Evolutionary conservation across 179 eudicot species (phyloP), one percentile per base, ranked within the genome.

Genomic region (Spergularia azorica): DNA sequence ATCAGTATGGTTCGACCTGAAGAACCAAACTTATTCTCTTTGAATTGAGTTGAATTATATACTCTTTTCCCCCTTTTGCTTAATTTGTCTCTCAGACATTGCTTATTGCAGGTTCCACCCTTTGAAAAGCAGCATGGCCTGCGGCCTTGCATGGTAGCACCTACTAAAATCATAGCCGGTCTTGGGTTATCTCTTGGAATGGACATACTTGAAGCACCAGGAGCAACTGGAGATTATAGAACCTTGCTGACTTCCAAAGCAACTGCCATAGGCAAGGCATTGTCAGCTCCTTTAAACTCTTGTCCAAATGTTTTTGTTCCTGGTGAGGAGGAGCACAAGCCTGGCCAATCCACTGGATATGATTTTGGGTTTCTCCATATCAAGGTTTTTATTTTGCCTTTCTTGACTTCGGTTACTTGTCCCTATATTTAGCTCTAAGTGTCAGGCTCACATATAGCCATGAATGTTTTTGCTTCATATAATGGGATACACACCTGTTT

Each of bases 131-230:
- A 84, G 67, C 99, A 95, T 72, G 95, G 90, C 39, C 71, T 95
- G 38, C 79, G 87, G 85, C 98, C 99, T 43, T 95, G 99, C 88
- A 95, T 95, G 99, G 99, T 93, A 66, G 99, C 99, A 52, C 98
- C 99, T 16, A 95, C 99, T 50, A 95, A 95, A 79, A 95, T 95
- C 79, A 90, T 95, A 72, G 98, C 99, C 73, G 98, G 99, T 56
- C 89, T 95, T 66, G 99, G 99, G 69, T 75, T 95, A 78, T 95
- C 99, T 20, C 97, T 95, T 2, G 99, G 98, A 52, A 89, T 95
- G 62, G 99, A 93, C 87, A 95, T 95, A 52, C 91, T 95, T 66
- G 99, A 95, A 87, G 99, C 98, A 82, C 97, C 94, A 14, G 99
- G 97, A 74, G 97, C 97, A 20, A 95, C 97, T 48, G 99, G 99